Evolutionary conservation across 2,329 filamentous ascomycete species (phyloP).

Genomic region (Chaetomium olivaceum): DNA sequence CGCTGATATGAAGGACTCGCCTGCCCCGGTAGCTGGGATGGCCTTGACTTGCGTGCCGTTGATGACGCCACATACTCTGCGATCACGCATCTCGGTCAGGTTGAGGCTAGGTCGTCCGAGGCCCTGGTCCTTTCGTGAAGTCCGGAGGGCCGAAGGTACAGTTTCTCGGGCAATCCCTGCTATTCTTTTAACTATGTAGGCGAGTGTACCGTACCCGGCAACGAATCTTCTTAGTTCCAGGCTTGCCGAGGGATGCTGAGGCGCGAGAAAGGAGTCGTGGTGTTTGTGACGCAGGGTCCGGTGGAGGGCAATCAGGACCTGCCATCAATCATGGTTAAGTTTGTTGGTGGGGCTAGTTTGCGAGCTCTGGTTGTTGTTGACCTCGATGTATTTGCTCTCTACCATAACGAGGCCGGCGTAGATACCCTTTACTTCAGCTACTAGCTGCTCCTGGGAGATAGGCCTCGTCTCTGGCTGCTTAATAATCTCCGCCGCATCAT

Average conservation of each 20-base stretch:
- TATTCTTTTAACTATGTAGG: too few relatives aligned
- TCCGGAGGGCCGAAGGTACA: background rate
- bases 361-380: conserved; percentile 64
- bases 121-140: background rate
- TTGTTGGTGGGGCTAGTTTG: conserved; percentile 46
- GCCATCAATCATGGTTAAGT: conserved; percentile 72
- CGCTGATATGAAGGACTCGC: conserved; percentile 2
- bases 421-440: conserved; percentile 79
- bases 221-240: conserved; percentile 67
- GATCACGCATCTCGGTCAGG: background rate
- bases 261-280: conserved; percentile 83
- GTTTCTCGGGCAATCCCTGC: too few relatives aligned
- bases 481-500: conserved; percentile 31
- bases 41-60: background rate
- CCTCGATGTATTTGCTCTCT: conserved; percentile 82
- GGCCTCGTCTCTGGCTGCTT: conserved; percentile 63
- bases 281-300: conserved; percentile 79
- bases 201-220: conserved; percentile 62
- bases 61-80: background rate
- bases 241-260: conserved; percentile 79
- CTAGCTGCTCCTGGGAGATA: conserved; percentile 76
- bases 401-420: conserved; percentile 84
- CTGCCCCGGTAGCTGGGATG: conserved; percentile 8
- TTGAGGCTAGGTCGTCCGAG: background rate
- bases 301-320: conserved; percentile 79